Conservation (phyloP, 164 flowering plant species). For the Aristolochia contorta region DNA sequence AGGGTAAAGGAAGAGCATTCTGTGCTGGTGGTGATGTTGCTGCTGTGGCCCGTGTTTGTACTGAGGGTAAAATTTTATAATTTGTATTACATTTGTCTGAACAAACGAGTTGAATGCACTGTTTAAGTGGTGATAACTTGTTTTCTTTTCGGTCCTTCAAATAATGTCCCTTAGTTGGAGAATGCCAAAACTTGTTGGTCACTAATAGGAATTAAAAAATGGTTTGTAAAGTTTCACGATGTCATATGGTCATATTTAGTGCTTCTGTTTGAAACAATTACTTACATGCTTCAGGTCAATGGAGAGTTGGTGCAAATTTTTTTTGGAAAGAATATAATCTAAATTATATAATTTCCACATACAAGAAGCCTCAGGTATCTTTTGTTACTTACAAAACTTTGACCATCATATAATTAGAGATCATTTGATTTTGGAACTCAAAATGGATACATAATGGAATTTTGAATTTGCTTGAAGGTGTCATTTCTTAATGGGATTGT, state of each 20-base stretch:
- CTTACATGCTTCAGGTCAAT: constrained; percentile 17
- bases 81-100: background rate
- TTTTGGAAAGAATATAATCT: constrained; percentile 19
- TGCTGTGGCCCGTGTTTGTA: constrained; percentile 6
- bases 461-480: constrained; percentile 40
- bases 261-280: background rate
- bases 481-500: constrained; percentile 92
- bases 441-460: background rate
- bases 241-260: background rate
- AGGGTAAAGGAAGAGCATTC: constrained; percentile 65
- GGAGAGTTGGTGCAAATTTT: constrained; percentile 22
- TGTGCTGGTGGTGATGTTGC: constrained; percentile 19
- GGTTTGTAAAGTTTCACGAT: background rate
- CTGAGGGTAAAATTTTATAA: constrained; percentile 25
- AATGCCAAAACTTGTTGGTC: background rate
- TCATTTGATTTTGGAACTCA: background rate
- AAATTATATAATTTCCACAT: constrained; percentile 39
- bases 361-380: constrained; percentile 26
- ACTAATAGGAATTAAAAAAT: background rate
- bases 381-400: background rate
- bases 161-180: too few relatives aligned
- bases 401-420: background rate
- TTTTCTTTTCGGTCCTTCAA: too few relatives aligned
- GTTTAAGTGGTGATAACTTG: too few relatives aligned
- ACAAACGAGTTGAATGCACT: too few relatives aligned